Evolutionary conservation across 2,329 filamentous ascomycete species (phyloP).

Genomic region (Chalaropsis ovoidea): DNA sequence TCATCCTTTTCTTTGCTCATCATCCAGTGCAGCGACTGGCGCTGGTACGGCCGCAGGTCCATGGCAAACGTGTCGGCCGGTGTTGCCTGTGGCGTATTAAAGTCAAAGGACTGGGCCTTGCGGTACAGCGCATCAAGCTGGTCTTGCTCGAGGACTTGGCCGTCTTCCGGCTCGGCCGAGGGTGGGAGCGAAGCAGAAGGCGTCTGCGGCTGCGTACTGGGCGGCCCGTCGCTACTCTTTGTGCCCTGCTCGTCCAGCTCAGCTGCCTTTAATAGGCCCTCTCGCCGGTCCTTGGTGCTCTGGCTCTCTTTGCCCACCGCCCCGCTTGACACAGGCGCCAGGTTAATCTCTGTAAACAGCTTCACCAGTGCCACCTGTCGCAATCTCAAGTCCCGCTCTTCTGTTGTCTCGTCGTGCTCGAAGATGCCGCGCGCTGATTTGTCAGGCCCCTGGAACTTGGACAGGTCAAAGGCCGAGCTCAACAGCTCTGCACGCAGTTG

Average conservation of each 20-base stretch:
- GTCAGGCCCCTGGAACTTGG: slow-evolving; percentile 17
- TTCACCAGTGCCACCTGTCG: slow-evolving; percentile 81
- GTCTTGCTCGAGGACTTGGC: slow-evolving; percentile 85
- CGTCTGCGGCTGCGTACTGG: neutral
- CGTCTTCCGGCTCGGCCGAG: slow-evolving; percentile 43
- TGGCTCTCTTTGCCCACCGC: slow-evolving; percentile 40
- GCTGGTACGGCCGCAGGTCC: slow-evolving; percentile 83
- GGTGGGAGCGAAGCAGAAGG: neutral
- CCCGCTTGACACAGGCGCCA: slow-evolving; percentile 67
- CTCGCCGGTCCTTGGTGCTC: slow-evolving; percentile 59
- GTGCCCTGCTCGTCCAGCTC: slow-evolving; percentile 62
- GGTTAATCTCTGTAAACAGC: slow-evolving; percentile 77
- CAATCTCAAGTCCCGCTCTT: slow-evolving; percentile 73
- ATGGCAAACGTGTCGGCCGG: slow-evolving; percentile 73
- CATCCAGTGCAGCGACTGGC: slow-evolving; percentile 95
- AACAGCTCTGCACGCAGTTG: slow-evolving; percentile 73
- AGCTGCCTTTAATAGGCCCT: slow-evolving; percentile 75
- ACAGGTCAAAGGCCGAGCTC: slow-evolving; percentile 47
- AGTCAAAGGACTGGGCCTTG: slow-evolving; percentile 95
- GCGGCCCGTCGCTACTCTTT: slow-evolving; percentile 34
- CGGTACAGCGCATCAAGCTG: slow-evolving; percentile 89
- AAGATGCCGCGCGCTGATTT: slow-evolving; percentile 50
- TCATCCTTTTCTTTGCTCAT: slow-evolving; percentile 80
- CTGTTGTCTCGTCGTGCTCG: slow-evolving; percentile 72
- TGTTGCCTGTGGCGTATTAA: slow-evolving; percentile 76